Evolutionary conservation across 2,329 filamentous ascomycete genomes (phyloP), one percentile per base, ranked within the genome.

Genomic region (Penicillium sumatraense): DNA sequence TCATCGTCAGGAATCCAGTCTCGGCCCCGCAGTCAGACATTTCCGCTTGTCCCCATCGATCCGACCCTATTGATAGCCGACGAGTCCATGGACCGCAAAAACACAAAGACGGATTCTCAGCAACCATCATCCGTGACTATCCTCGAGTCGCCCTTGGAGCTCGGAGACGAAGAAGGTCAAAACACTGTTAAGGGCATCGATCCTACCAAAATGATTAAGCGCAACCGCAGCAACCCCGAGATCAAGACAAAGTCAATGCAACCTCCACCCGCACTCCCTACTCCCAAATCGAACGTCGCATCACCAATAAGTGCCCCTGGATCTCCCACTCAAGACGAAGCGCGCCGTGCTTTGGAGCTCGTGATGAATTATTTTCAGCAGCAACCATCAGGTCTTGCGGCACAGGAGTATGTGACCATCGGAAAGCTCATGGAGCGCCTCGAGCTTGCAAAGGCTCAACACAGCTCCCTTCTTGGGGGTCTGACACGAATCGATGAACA

Each of bases 401-500:
- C 95, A 67, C 84, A 91, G 44, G 93, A 97, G 60, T 93, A 89
- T 70, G 74, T 90, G 60, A 85, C 86, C 3, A 86, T 97, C 45
- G 82, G 91, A 16, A 91, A 91, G 70, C 78, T 97, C 60, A 93
- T 93, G 71, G 89, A 96, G 73, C 96, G 93, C 74, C 81, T 96
- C 26, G 86, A 90, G 57, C 78, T 96, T 31, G 85, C 89, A 44
- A 83, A 86, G 62, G 72, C 68, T 53, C 73, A 72, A 11, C 60
- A 69, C 44, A 62, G 67, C 60, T 58, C 68, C 7, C 65, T 80
- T 21, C 74, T 78, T 20, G 78, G 77, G 3, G 78, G 76, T 1
- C 68, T 80, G 48, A 68, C 76, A 52, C 68, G 71, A 10, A 78
- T 80, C 42, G 73, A 76, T 44, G 76, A 79, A 44, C 72, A 75